Conservation (phyloP, 768 basidiomycete genomes). For the Russula brevipes region DNA sequence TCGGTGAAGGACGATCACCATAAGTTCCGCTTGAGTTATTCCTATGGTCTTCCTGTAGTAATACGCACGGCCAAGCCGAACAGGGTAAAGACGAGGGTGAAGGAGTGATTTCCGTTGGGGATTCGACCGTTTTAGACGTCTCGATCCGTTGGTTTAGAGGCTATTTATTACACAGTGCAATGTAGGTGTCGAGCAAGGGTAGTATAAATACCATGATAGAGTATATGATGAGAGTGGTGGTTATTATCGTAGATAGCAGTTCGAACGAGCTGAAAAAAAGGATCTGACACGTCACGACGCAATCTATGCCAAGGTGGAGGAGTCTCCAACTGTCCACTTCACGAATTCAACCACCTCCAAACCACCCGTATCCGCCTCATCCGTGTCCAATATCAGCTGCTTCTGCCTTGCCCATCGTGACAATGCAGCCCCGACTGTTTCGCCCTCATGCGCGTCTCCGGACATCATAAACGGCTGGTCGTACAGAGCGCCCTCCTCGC, state of each 20-base stretch:
- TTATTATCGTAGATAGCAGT: not conserved
- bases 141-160: no score
- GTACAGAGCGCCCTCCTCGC: conserved; percentile 20
- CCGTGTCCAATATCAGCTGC: conserved; percentile 10
- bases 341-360: conserved; percentile 36
- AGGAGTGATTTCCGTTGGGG: not conserved
- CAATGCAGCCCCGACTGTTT: conserved; percentile 21
- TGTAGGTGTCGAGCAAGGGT: not conserved
- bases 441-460: conserved; percentile 15
- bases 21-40: conserved; percentile 42
- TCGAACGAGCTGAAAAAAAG: not conserved
- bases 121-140: not conserved
- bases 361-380: conserved; percentile 16
- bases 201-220: not conserved
- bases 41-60: conserved; percentile 43
- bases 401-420: conserved; percentile 22
- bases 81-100: not conserved
- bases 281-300: not conserved
- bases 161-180: no score
- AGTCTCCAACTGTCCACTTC: conserved; percentile 24
- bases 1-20: conserved; percentile 56
- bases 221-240: not conserved
- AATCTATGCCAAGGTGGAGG: not conserved
- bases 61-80: conserved; percentile 1
- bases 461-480: conserved; percentile 25